These are phyloP conservation scores for Asterella californica DNA, from an alignment of 225 moss, liverwort and hornwort species.

Conservation along the genomic window DNA sequence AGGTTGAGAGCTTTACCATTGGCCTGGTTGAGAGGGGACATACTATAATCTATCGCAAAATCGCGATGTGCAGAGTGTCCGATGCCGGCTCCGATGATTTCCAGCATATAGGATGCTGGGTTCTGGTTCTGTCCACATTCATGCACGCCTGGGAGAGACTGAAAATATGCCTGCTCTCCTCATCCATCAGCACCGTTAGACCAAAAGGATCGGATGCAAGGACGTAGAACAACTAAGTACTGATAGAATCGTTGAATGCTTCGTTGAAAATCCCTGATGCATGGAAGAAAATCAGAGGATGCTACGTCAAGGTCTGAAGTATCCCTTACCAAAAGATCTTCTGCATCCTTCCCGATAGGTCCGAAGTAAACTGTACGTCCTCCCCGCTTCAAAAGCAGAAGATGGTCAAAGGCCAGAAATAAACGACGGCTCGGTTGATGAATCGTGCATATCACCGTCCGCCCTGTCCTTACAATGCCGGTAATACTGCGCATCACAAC, in stretches of 20 bases:
- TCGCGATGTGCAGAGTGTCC: conserved; percentile 64
- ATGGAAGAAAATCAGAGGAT: neutral
- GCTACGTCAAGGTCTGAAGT: neutral
- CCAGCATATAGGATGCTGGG: conserved; percentile 86
- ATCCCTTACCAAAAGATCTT: conserved; percentile 57
- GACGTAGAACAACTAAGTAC: neutral
- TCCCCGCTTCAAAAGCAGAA: conserved; percentile 74
- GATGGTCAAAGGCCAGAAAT: conserved; percentile 67
- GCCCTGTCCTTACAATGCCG: conserved; percentile 67
- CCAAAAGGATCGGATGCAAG: neutral
- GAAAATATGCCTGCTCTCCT: conserved; percentile 66
- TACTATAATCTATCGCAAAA: conserved; percentile 74
- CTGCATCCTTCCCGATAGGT: conserved; percentile 61
- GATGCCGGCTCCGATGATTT: conserved; percentile 91
- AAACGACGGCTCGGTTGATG: conserved; percentile 88
- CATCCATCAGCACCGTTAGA: neutral
- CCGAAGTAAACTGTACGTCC: conserved; percentile 87
- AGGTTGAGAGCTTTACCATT: conserved; percentile 46
- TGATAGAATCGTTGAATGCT: neutral
- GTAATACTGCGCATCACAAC: conserved; percentile 69
- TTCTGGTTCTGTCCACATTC: conserved; percentile 77
- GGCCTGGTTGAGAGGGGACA: conserved; percentile 56
- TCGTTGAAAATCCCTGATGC: neutral
- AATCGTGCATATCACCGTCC: conserved; percentile 85
- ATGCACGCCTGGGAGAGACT: conserved; percentile 63